Conservation (phyloP, 257 asterid species). For the Voacanga thouarsii region DNA sequence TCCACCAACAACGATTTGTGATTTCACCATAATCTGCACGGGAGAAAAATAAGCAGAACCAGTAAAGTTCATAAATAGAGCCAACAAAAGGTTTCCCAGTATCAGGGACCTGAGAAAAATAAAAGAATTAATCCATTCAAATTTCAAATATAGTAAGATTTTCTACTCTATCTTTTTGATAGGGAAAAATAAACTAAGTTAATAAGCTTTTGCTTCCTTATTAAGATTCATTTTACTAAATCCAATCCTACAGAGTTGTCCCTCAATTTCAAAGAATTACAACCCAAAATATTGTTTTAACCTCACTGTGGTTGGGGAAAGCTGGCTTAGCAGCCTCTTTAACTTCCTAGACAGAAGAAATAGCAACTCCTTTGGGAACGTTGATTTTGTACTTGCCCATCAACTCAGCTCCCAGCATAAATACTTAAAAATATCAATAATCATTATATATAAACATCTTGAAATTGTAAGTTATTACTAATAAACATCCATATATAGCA, state of each 20-base stretch:
- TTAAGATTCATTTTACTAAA: not conserved
- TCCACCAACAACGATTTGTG: slow-evolving; percentile 95
- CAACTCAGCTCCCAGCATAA: slow-evolving; percentile 64
- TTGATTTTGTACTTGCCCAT: slow-evolving; percentile 86
- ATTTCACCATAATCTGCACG: slow-evolving; percentile 80
- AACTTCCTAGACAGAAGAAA: slow-evolving; percentile 58
- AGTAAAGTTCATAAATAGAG: not conserved
- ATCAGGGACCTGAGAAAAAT: not conserved
- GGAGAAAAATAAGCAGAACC: slow-evolving; percentile 1
- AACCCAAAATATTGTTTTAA: slow-evolving; percentile 4
- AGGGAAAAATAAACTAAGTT: not conserved
- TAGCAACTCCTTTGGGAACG: slow-evolving; percentile 85
- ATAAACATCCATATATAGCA: not conserved
- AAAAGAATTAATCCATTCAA: not conserved
- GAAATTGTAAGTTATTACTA: not conserved
- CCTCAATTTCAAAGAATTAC: not conserved
- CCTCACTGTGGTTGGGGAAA: slow-evolving; percentile 69
- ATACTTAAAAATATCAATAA: not conserved
- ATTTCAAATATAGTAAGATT: not conserved
- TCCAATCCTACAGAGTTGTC: not conserved
- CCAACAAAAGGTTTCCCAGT: not conserved
- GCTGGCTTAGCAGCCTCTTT: slow-evolving; percentile 55
- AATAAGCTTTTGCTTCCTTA: not conserved
- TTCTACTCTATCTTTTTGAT: not conserved
- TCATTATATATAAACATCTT: not conserved